phyloP scores from a whole-genome alignment of 495 filamentous ascomycete species.

The Xylaria telfairii region DNA sequence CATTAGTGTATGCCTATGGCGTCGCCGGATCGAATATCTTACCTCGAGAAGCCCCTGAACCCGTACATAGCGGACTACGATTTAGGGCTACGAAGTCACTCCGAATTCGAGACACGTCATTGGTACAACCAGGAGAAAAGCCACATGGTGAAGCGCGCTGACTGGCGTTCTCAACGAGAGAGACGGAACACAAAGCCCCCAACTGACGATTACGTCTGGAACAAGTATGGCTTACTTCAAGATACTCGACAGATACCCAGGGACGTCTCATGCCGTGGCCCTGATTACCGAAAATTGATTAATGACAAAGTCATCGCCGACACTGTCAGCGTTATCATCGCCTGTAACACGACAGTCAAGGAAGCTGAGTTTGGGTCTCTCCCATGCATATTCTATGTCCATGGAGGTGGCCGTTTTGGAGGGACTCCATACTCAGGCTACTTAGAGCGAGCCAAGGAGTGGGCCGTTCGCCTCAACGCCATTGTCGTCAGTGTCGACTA shows the following conservation, averaged over 20 bases:
- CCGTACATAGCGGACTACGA: conserved; percentile 22
- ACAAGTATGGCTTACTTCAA: conserved; percentile 6
- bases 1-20: conserved; percentile 16
- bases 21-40: conserved; percentile 16
- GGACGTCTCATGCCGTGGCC: conserved; percentile 3
- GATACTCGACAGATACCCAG: conserved; percentile 20
- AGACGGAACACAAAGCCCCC: conserved; percentile 14
- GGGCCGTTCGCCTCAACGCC: conserved; percentile 16
- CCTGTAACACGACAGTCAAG: not conserved
- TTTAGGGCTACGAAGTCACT: conserved; percentile 4
- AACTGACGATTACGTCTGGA: conserved; percentile 11
- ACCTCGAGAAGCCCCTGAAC: conserved; percentile 23
- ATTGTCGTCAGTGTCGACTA: conserved; percentile 27
- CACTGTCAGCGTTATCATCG: conserved; percentile 26
- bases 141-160: conserved; percentile 2
- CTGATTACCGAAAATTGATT: conserved; percentile 16
- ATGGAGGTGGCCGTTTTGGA: conserved; percentile 23
- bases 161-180: conserved; percentile 25
- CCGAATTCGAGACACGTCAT: conserved; percentile 17
- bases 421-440: conserved; percentile 27
- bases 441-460: conserved; percentile 23
- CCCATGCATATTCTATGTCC: conserved; percentile 28
- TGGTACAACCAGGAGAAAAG: conserved; percentile 17
- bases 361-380: conserved; percentile 13
- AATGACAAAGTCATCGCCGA: conserved; percentile 27